Base-by-base conservation (phyloP, 345 rosid genomes). In the Ailanthus altissimus region DNA sequence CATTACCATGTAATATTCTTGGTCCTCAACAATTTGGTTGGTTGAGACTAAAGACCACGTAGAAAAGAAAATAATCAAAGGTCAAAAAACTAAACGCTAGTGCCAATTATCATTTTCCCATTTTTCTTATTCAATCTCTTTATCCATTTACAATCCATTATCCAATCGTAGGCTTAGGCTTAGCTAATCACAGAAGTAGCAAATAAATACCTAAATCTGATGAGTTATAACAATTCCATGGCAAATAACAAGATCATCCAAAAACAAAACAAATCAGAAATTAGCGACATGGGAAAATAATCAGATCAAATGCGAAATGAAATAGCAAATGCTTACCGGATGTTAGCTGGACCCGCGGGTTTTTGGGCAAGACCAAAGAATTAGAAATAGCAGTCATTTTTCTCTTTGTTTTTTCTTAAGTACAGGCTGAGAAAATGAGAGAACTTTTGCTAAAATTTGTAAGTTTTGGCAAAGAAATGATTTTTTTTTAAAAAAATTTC, bases 301-400 rank as follows among this genome's bases (percentile, higher is more conserved):
- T 60, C 49, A 1, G 54, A 69, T 32, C 49, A 62, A 67, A 58
- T 32, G 74, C 38, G 76, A 79, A 38, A n/a, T 56, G 56, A 1
- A 25, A 70, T 15, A 12, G 80, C 71, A 18, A 51, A 18, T n/a
- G 46, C n/a, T 66, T 84, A 89, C 93, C 87, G 26, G 84, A 72
- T 20, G 89, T 79, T 11, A 80, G 78, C 21, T 77, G 84, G 72
- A 79, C 64, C 28, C 63, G 69, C 60, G 83, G 75, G 76, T 72
- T 83, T 59, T 57, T 84, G 58, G 92, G 64, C 8, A 87, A 71
- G 79, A 86, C 84, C 86, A 88, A 78, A 57, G 91, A 82, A 73
- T 76, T 85, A 20, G 92, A 84, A 61, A 89, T 71, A n/a, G 91
- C 18, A 47, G 84, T 81, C 94, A 88, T 88, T 51, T 69, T 80